Conservation (phyloP, 2,329 filamentous ascomycete species). For the Chaetomiaceae sp. region DNA sequence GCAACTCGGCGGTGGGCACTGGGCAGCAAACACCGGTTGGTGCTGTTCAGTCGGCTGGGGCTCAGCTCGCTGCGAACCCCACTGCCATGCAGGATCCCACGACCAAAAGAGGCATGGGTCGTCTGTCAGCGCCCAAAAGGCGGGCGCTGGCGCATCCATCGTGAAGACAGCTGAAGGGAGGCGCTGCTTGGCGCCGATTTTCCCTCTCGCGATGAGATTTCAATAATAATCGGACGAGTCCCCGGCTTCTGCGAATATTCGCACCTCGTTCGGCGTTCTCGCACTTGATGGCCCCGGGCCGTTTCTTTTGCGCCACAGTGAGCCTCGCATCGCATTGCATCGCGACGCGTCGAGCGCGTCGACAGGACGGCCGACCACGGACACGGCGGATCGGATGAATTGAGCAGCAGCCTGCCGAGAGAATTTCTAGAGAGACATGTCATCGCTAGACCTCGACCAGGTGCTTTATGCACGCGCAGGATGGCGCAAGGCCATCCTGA, state of each 20-base stretch:
- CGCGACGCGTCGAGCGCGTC: not conserved
- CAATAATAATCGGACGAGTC: not conserved
- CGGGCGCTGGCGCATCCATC: slow-evolving; percentile 5
- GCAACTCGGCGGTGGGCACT: not conserved
- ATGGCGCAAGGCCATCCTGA: slow-evolving; percentile 46
- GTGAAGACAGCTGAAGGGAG: slow-evolving; percentile 9
- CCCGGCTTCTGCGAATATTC: not conserved
- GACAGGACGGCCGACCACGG: not conserved
- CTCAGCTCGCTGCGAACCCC: slow-evolving; percentile 4
- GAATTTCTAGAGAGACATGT: not conserved
- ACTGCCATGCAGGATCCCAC: not conserved
- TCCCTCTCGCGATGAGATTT: not conserved
- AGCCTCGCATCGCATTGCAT: not conserved
- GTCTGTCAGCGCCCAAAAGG: not conserved
- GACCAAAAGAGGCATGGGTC: slow-evolving; percentile 5
- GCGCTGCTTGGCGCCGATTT: not conserved
- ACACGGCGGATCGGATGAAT: not conserved
- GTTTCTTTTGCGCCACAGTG: not conserved
- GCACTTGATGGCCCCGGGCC: not conserved
- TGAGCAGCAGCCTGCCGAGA: not conserved
- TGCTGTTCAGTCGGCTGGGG: no score
- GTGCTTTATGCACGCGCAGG: slow-evolving; percentile 49
- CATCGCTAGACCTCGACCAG: slow-evolving; percentile 42
- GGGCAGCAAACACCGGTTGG: not conserved
- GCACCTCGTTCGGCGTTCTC: not conserved